Evolutionary conservation across 2,329 filamentous ascomycete genomes (phyloP), one percentile per base, ranked within the genome.

Genomic region (Xylaria digitata): DNA sequence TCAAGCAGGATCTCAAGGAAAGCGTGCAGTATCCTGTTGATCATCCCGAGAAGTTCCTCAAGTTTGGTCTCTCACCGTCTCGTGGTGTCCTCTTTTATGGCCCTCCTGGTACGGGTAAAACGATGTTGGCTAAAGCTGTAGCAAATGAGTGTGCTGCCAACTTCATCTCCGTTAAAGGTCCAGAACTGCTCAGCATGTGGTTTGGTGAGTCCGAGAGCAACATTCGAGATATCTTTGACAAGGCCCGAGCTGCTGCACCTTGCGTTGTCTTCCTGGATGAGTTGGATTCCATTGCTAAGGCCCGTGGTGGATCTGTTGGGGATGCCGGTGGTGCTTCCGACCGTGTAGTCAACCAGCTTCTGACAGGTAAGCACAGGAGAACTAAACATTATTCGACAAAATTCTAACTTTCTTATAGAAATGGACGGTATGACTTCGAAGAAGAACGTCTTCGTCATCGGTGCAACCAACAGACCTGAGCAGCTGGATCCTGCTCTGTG

Each of bases 401-500:
- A 65, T 66, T 75, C 84, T 89, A 81, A 88, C 75, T 50, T 53
- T 34, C 23, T 70, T 49, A 55, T 55, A 92, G 93, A 98, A 89
- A 97, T 98, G 95, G 95, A 98, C 75, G 95, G 95, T 76, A 98
- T 98, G 95, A 98, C 95, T 52, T 97, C 95, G 45, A 99, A 99
- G 92, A 99, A 99, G 92, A 99, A 99, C 80, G 96, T 99, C 72
- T 99, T 99, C 83, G 96, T 99, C 72, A 99, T 99, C 76, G 96
- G 96, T 80, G 96, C 96, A 52, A 99, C 96, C 82, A 99, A 99
- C 86, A 89, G 96, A 85, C 96, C 96, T 49, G 96, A 99, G 85
- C 96, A 98, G 85, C 92, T 99, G 67, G 96, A 99, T 82, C 96
- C 96, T 79, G 96, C 96, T 75, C 88, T 99, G 75, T 97, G 95